Base-by-base conservation (phyloP, 2,329 filamentous ascomycete species). In the Plectosphaerella sp. region DNA sequence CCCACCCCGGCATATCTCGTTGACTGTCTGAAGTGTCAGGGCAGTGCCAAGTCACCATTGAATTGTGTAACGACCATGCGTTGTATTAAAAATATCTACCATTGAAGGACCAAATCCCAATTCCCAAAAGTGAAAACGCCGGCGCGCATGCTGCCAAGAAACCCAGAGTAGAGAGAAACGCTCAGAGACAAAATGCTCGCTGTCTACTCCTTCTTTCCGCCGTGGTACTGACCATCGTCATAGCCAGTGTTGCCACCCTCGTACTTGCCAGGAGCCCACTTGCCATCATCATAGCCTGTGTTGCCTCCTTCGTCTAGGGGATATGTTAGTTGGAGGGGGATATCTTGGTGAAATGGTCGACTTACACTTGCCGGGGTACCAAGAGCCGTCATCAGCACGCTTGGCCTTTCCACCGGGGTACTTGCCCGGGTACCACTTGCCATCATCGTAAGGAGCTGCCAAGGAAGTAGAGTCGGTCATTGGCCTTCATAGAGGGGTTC, bases 191-290 rank as follows among this genome's bases (percentile, higher is more conserved):
- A 9, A 9, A 33, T 33, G 28, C 28, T 49, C 37, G 49, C 52
- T 16, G 45, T 25, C 37, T 41, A 36, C 51, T 50, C 47, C 12
- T 18, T 48, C 45, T 53, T 43, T 15, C 20, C 39, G 11, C 41
- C 36, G 25, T 45, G 49, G 43, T 50, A 54, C 28, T 51, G 41
- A 10, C 54, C 54, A 46, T 56, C 49, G 41, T 56, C 52, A 12
- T 37, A 48, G 12, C 18, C 20, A 10, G 51, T 54, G 24, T 52
- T 49, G 12, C 18, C 24, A 14, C 54, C 54, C 36, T 53, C 52
- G 43, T 52, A 54, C 28, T 52, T 52, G 16, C 47, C 50, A 28
- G 53, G 50, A 22, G 41, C 43, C 52, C 52, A 51, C 43, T 50
- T 53, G 25, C 52, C 52, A 16, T 53, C 48, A 41, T 53, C 52